Evolutionary conservation across 1,139 yeast genomes (phyloP).

Genomic region (Geotrichum klebahnii): DNA sequence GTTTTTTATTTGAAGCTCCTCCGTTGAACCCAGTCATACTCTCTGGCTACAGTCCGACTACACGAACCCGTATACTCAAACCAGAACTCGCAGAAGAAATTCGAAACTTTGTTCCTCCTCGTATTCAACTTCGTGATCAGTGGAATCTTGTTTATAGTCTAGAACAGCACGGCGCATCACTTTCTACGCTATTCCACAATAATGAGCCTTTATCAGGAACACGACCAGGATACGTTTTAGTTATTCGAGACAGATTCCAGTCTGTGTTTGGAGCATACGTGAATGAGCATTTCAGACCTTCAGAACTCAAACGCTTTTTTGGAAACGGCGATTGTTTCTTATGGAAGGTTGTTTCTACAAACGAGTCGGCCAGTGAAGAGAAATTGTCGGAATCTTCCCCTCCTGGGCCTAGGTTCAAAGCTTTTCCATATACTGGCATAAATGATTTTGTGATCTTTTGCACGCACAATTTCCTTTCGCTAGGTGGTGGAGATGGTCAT

Average conservation of each 20-base stretch:
- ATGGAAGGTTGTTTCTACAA: slow-evolving; percentile 53
- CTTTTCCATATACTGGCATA: slow-evolving; percentile 82
- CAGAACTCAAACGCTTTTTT: slow-evolving; percentile 56
- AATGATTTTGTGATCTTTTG: slow-evolving; percentile 86
- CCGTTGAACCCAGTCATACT: slow-evolving; percentile 50
- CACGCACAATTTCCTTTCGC: slow-evolving; percentile 67
- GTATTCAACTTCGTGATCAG: slow-evolving; percentile 68
- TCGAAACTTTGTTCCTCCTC: slow-evolving; percentile 65
- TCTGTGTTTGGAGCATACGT: slow-evolving; percentile 76
- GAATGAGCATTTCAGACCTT: slow-evolving; percentile 69
- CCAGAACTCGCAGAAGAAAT: slow-evolving; percentile 67
- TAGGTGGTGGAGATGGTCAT: slow-evolving; percentile 92
- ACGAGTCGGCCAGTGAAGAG: slow-evolving; percentile 8
- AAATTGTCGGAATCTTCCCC: slow-evolving; percentile 12
- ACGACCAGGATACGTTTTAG: slow-evolving; percentile 65
- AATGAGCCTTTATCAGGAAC: slow-evolving; percentile 39
- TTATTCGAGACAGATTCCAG: slow-evolving; percentile 59
- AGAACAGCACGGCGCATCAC: slow-evolving; percentile 87
- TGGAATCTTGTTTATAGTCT: slow-evolving; percentile 79
- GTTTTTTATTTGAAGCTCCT: slow-evolving; percentile 28
- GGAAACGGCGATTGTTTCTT: slow-evolving; percentile 95
- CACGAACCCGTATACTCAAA: slow-evolving; percentile 54
- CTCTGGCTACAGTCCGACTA: slow-evolving; percentile 54
- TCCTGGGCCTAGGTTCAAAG: slow-evolving; percentile 47
- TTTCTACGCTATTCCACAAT: slow-evolving; percentile 62